Evolutionary conservation across 768 basidiomycete species (phyloP).

Genomic region (Leccinum uliginosum): DNA sequence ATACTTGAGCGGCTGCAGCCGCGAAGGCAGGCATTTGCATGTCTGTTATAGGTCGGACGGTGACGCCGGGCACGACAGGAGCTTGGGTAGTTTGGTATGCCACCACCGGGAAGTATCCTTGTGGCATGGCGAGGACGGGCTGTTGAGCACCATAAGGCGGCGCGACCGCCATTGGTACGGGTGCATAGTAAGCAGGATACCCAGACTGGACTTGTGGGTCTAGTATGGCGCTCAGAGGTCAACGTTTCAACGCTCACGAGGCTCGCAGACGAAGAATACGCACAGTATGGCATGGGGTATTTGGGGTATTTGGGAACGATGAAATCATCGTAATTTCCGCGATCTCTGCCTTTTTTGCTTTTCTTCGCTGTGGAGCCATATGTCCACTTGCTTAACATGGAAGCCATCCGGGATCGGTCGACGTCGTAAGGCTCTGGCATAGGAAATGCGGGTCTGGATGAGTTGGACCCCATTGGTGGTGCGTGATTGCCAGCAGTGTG

Average conservation of each 20-base stretch:
- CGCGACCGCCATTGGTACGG: constrained; percentile 21
- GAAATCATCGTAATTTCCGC: constrained; percentile 18
- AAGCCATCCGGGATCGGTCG: neutral
- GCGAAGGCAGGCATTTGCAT: constrained; percentile 16
- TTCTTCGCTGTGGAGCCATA: constrained; percentile 10
- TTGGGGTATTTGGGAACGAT: constrained; percentile 13
- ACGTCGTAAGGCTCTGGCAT: constrained; percentile 5
- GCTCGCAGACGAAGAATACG: constrained; percentile 4
- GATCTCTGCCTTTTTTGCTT: constrained; percentile 17
- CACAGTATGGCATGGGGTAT: constrained; percentile 21
- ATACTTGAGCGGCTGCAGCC: constrained; percentile 1
- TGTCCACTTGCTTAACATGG: constrained; percentile 19
- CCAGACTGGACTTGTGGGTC: constrained; percentile 22
- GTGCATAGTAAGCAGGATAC: constrained; percentile 28
- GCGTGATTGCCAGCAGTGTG: neutral
- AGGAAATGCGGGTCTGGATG: constrained; percentile 23
- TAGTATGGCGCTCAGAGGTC: constrained; percentile 7
- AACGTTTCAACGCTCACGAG: constrained; percentile 15
- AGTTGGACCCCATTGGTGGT: constrained; percentile 21
- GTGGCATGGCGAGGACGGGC: constrained; percentile 26
- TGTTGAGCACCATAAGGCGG: constrained; percentile 26
- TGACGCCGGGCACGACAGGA: constrained; percentile 1
- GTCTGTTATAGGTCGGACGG: constrained; percentile 1
- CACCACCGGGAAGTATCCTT: constrained; percentile 25
- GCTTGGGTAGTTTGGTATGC: constrained; percentile 17